Conservation (phyloP, 106 monocot genomes). For the Dendrobium huoshanense region DNA sequence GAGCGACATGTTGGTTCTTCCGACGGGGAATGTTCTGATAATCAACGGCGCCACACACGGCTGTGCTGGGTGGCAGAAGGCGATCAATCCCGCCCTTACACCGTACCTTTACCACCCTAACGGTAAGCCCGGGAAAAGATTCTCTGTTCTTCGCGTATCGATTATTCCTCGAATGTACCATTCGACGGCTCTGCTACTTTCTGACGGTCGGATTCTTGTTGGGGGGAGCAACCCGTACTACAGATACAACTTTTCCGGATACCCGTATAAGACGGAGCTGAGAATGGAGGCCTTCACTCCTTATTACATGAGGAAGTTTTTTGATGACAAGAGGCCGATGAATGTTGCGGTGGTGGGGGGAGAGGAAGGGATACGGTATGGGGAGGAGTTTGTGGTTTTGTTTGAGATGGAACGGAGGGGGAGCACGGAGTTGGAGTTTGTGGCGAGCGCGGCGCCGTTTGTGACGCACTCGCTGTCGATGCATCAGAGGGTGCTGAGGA, state of each 20-base stretch:
- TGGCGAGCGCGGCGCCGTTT: conserved; percentile 46
- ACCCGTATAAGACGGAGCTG: conserved; percentile 44
- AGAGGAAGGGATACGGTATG: conserved; percentile 14
- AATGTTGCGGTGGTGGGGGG: conserved; percentile 11
- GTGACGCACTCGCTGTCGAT: conserved; percentile 54
- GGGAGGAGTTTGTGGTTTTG: conserved; percentile 25
- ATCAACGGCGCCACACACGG: conserved; percentile 49
- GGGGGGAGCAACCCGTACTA: conserved; percentile 51
- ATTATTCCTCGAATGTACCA: conserved; percentile 49
- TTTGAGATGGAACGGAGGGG: conserved; percentile 6
- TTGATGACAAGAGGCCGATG: conserved; percentile 14
- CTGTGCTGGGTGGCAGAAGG: conserved; percentile 40
- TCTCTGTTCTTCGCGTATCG: conserved; percentile 18
- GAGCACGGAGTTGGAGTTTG: conserved; percentile 7
- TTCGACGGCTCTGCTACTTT: conserved; percentile 35
- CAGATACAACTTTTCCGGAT: conserved; percentile 23
- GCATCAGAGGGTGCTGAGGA: conserved; percentile 54
- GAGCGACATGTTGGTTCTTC: conserved; percentile 61
- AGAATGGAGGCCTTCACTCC: conserved; percentile 54
- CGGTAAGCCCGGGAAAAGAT: not conserved
- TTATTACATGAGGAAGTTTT: conserved; percentile 21
- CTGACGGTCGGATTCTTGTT: conserved; percentile 43
- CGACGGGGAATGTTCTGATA: conserved; percentile 43
- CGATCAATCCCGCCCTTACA: conserved; percentile 15
- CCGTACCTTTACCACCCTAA: conserved; percentile 41